These are phyloP conservation scores for Parastagonospora nodorum DNA, from an alignment of 2,329 filamentous ascomycete genomes.

Conservation along the genomic window DNA sequence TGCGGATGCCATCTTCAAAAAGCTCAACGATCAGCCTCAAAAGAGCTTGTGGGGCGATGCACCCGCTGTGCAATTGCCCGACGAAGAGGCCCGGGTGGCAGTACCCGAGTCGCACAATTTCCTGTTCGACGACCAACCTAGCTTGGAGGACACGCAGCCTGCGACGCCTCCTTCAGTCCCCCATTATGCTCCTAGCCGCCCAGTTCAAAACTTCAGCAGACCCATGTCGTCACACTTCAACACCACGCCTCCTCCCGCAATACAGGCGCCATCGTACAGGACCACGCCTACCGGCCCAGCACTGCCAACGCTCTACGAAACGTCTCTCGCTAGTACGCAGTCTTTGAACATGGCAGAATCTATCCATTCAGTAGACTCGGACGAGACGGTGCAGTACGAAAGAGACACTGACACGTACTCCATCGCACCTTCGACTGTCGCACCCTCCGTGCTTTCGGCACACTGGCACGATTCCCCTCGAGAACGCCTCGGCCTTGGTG, in stretches of 20 bases:
- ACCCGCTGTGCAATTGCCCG: slow-evolving; percentile 13
- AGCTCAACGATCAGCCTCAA: slow-evolving; percentile 28
- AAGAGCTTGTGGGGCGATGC: slow-evolving; percentile 21
- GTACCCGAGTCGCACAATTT: slow-evolving; percentile 38
- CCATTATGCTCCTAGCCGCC: slow-evolving; percentile 21
- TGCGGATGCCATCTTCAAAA: slow-evolving; percentile 34
- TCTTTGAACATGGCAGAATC: neutral
- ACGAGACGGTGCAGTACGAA: slow-evolving; percentile 16
- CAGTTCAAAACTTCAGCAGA: slow-evolving; percentile 31
- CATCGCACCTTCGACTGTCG: slow-evolving; percentile 36
- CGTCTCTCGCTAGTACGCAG: slow-evolving; percentile 34
- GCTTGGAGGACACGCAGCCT: slow-evolving; percentile 11
- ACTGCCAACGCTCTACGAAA: slow-evolving; percentile 41
- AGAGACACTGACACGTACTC: slow-evolving; percentile 24
- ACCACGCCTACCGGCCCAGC: slow-evolving; percentile 19
- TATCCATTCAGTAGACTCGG: neutral
- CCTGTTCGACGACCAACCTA: slow-evolving; percentile 23
- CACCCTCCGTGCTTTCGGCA: slow-evolving; percentile 42
- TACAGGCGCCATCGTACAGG: slow-evolving; percentile 16
- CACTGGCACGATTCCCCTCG: slow-evolving; percentile 43
- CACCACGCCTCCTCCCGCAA: slow-evolving; percentile 11
- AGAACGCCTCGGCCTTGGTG: slow-evolving; percentile 45
- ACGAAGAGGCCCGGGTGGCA: slow-evolving; percentile 9
- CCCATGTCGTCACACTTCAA: slow-evolving; percentile 12
- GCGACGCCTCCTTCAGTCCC: slow-evolving; percentile 11